These are phyloP conservation scores for Halophytophthora batemanensis DNA, from an alignment of 352 stramenopile species.

Conservation along the genomic window DNA sequence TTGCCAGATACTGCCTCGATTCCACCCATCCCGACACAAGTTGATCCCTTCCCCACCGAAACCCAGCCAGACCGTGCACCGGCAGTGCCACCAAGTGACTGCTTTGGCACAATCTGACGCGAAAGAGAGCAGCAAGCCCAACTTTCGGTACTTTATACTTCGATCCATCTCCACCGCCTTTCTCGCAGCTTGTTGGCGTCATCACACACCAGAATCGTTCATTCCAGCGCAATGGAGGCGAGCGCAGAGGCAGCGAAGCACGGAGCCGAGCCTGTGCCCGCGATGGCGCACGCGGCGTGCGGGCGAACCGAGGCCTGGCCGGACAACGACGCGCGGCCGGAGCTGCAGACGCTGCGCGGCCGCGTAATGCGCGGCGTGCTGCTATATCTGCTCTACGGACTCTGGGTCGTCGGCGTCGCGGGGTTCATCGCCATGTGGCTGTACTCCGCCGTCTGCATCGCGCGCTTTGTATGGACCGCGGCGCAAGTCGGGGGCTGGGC, in stretches of 20 bases:
- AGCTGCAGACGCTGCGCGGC: conserved; percentile 10
- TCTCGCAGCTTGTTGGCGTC: neutral
- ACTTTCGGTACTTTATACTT: neutral
- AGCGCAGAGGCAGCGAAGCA: too few species aligned
- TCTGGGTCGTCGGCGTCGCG: conserved; percentile 23
- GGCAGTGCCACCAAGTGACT: too few species aligned
- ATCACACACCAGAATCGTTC: neutral
- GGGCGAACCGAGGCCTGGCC: conserved; percentile 9
- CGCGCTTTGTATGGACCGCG: conserved; percentile 6
- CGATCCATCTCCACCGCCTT: neutral
- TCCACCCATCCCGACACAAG: too few species aligned
- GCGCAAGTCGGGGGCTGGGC: too few species aligned
- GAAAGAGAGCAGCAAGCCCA: too few species aligned
- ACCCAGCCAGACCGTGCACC: too few species aligned
- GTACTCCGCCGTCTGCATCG: conserved; percentile 1
- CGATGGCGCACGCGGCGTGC: neutral
- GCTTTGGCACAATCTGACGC: too few species aligned
- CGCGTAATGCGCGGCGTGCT: conserved; percentile 8
- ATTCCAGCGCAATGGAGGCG: too few species aligned
- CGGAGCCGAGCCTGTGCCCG: too few species aligned
- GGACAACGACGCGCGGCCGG: conserved; percentile 17
- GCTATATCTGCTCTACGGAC: conserved; percentile 12
- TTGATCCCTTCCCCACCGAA: too few species aligned
- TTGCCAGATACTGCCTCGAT: too few species aligned
- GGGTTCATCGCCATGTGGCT: conserved; percentile 8